These are phyloP conservation scores for Dillenia turbinata DNA, from an alignment of 164 flowering plant species.

Conservation along the genomic window DNA sequence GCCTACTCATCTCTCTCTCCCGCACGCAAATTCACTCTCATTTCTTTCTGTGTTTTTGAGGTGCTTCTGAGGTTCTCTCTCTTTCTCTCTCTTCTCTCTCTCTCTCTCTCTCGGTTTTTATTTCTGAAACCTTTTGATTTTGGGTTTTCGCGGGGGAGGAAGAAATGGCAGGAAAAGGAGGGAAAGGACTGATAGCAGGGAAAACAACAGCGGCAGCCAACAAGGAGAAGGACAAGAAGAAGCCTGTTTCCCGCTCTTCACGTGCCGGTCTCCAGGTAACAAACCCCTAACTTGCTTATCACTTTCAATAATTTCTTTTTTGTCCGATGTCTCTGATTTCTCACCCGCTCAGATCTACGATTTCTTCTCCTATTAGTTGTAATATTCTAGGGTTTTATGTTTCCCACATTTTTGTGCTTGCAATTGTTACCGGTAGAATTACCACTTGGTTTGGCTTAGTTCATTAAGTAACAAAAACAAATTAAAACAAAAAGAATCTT, in stretches of 20 bases:
- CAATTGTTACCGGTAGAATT: too few relatives aligned
- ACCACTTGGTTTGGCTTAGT: too few relatives aligned
- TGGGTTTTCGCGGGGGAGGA: not conserved
- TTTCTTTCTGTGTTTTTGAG: too few relatives aligned
- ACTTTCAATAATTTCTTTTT: not conserved
- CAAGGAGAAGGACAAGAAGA: constrained; percentile 85
- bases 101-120: too few relatives aligned
- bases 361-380: not conserved
- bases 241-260: constrained; percentile 75
- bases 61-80: too few relatives aligned
- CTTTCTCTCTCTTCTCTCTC: too few relatives aligned
- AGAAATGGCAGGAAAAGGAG: constrained; percentile 92
- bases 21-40: too few relatives aligned
- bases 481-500: too few relatives aligned
- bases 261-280: constrained; percentile 92
- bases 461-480: too few relatives aligned
- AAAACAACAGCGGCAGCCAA: constrained; percentile 77
- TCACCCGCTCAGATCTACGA: not conserved
- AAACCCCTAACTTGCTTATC: not conserved
- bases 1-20: too few relatives aligned
- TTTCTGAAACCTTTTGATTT: too few relatives aligned
- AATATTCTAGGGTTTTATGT: not conserved
- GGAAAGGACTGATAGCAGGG: constrained; percentile 86
- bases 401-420: too few relatives aligned
- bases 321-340: not conserved